Evolutionary conservation across 1,139 yeast species (phyloP), one percentile per base, ranked within the genome.

Genomic region (Blastobotrys elegans): DNA sequence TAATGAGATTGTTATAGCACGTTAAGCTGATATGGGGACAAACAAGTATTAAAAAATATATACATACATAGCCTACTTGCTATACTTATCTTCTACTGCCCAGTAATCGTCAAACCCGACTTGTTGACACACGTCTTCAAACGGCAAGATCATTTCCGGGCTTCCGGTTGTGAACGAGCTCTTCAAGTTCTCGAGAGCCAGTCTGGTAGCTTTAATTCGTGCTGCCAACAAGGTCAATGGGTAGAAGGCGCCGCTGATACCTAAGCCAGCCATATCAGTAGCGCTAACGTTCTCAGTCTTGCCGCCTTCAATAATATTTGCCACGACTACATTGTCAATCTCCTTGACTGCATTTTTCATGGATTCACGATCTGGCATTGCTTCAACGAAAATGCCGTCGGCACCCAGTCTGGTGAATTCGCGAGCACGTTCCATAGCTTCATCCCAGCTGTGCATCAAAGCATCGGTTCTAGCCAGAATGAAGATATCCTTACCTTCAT

Each of bases 301-400:
- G 43, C 53, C 53, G 13, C 53, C 53, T 36, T 50, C 53, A 30
- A 50, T 50, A 40, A 50, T 50, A 40, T 50, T 50, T 30, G 53
- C 53, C 20, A 50, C 45, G 13, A 50, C 41, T 20, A 44, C 46
- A 29, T 50, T 46, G 30, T 44, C 48, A 10, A 50, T 42, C 20
- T 49, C 50, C 20, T 46, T 38, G 35, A 40, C 47, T 18, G 52
- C 51, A 18, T 31, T 41, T 5, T 18, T 47, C 53, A 50, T 50
- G 1, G 52, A 24, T 1, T 35, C 44, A 4, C 48, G 39, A 44
- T 50, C 53, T 2, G 50, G 50, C 41, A 51, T 42, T 13, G 53
- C 53, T 30, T 50, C 53, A 27, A 50, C 41, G 21, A 50, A 50
- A 20, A 49, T 40, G 16, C 47, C 50, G 39, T 51, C 53, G 2